These are phyloP conservation scores for Pythium aquatile DNA, from an alignment of 352 stramenopile species.

Conservation along the genomic window DNA sequence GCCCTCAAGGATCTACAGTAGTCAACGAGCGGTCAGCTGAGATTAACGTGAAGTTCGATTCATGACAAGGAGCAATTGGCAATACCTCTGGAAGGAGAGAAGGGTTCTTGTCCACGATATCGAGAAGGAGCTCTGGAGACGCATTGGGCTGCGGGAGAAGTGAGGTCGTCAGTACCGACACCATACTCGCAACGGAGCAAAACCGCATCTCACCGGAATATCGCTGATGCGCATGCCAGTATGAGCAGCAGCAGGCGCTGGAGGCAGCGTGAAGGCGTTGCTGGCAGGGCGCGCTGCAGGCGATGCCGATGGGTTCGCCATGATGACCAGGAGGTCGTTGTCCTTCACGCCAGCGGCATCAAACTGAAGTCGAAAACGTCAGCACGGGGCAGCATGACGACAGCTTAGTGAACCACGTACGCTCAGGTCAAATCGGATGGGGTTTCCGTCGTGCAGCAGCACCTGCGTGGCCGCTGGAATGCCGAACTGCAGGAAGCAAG, in stretches of 20 bases:
- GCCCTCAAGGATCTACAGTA: constrained; percentile 47
- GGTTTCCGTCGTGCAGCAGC: constrained; percentile 61
- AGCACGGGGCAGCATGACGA: not conserved
- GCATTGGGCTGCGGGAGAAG: constrained; percentile 39
- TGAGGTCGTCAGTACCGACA: not conserved
- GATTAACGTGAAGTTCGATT: not conserved
- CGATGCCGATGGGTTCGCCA: constrained; percentile 29
- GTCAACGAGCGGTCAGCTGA: not conserved
- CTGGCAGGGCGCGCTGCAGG: constrained; percentile 21
- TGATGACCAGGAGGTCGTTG: constrained; percentile 72
- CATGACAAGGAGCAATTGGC: not conserved
- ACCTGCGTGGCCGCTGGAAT: constrained; percentile 54
- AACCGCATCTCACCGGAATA: constrained; percentile 52
- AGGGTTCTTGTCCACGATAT: constrained; percentile 84
- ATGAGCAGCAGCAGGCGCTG: constrained; percentile 37
- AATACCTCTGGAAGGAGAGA: constrained; percentile 60
- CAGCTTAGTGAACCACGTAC: constrained; percentile 24
- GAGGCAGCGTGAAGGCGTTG: constrained; percentile 5
- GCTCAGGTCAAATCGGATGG: constrained; percentile 49
- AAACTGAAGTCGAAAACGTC: constrained; percentile 38
- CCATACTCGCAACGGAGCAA: not conserved
- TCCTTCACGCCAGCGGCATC: constrained; percentile 65
- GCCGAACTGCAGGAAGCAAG: constrained; percentile 46
- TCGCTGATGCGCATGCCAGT: constrained; percentile 75
- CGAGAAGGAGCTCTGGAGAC: constrained; percentile 70